Evolutionary conservation across 331 rosid genomes (phyloP), one percentile per base, ranked within the genome.

Genomic region (Quercus tomentella): DNA sequence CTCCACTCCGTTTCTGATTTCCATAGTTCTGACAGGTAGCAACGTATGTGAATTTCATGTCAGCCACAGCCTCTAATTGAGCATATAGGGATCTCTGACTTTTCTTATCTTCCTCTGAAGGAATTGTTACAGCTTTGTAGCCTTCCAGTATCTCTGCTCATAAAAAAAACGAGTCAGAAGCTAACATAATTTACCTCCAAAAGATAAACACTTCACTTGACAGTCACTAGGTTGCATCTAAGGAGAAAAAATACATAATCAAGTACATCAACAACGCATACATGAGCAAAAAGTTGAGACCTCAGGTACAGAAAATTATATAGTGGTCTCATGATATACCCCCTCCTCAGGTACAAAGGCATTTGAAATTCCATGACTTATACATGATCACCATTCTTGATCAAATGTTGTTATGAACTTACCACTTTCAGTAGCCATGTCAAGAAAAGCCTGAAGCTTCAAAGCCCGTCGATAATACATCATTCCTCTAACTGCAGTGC

Each of bases 21-120:
- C 99, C 99, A 87, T 96, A 96, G 83, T 89, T 93, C 81, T 96
- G 99, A 81, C 99, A 93, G 71, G 99, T 91, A 74, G 97, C 99
- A 72, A 96, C 90, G 3, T 93, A 96, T 18, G 99, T 93, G 89
- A 96, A 96, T 81, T 96, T 96, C 94, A 96, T 83, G 82, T 96
- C 99, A 87, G 98, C 97, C 88, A 96, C 92, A 31, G 98, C 98
- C 85, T 96, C 81, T 80, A 86, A 82, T 76, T 83, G 91, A 52
- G 97, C 97, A 88, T 84, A 90, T 73, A 95, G 86, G 67, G 99
- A 95, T 86, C 97, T 91, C 84, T 90, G 89, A 77, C 97, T 90
- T 87, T 84, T 89, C 78, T 85, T 89, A 65, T 95, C 97, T 65
- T 93, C 96, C 56, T 95, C 97, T 26, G 94, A 79, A 81, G 95